Conservation (phyloP, 1,139 yeast genomes). For the Torulaspora pretoriensis region DNA sequence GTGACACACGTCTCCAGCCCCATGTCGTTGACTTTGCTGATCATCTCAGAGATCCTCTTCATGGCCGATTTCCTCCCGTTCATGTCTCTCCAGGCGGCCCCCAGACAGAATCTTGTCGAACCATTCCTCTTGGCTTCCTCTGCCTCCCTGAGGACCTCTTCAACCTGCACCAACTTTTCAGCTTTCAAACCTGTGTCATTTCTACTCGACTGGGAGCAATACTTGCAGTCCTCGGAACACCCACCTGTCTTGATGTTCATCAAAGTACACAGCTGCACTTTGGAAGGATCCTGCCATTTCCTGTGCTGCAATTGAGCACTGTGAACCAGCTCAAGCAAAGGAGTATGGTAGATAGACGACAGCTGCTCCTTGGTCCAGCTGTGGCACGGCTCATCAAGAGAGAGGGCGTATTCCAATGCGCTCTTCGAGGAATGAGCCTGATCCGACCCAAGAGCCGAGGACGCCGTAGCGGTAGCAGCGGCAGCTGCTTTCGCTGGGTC, state of each 20-base stretch:
- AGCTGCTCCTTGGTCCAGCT: slow-evolving; percentile 62
- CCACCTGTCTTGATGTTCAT: slow-evolving; percentile 77
- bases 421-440: neutral
- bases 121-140: slow-evolving; percentile 63
- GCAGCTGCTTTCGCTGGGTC: slow-evolving; percentile 8
- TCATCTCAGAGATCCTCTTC: slow-evolving; percentile 62
- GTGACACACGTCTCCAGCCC: slow-evolving; percentile 79
- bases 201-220: slow-evolving; percentile 71
- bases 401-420: slow-evolving; percentile 29
- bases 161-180: slow-evolving; percentile 56
- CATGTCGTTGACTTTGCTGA: slow-evolving; percentile 56
- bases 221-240: slow-evolving; percentile 76
- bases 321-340: slow-evolving; percentile 59
- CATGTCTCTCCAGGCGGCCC: slow-evolving; percentile 90
- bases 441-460: neutral
- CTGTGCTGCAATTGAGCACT: slow-evolving; percentile 66
- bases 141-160: slow-evolving; percentile 61
- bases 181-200: slow-evolving; percentile 69
- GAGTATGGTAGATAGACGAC: slow-evolving; percentile 55
- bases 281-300: slow-evolving; percentile 59
- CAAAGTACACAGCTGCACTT: slow-evolving; percentile 72
- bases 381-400: slow-evolving; percentile 40
- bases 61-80: slow-evolving; percentile 67
- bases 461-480: slow-evolving; percentile 8
- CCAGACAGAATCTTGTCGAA: slow-evolving; percentile 77